phyloP scores from a whole-genome alignment of 2,329 filamentous ascomycete species.

The Zasmidium angulare region DNA sequence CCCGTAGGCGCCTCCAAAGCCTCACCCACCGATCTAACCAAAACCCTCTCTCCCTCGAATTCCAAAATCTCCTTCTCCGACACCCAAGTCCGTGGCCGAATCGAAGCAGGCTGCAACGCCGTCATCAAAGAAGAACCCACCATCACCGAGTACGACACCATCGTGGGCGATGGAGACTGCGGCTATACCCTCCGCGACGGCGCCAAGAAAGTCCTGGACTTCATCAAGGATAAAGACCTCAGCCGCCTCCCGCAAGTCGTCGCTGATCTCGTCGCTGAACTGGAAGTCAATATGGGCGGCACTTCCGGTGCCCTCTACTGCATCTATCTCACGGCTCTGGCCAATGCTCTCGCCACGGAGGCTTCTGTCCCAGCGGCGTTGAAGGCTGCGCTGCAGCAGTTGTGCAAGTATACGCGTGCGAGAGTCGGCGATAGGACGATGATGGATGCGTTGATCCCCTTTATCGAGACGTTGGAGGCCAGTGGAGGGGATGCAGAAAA shows the following conservation, averaged over 20 bases:
- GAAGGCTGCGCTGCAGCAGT: constrained; percentile 27
- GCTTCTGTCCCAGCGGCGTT: constrained; percentile 26
- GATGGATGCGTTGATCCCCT: constrained; percentile 39
- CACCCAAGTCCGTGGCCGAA: constrained; percentile 27
- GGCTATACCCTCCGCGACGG: constrained; percentile 38
- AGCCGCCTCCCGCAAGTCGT: constrained; percentile 27
- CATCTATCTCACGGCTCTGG: constrained; percentile 36
- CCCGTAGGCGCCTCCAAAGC: constrained; percentile 12
- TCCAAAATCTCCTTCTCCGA: constrained; percentile 31
- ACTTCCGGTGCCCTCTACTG: constrained; percentile 38
- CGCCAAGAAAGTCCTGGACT: constrained; percentile 35
- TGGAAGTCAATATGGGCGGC: constrained; percentile 39
- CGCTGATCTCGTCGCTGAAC: constrained; percentile 31
- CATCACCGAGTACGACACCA: constrained; percentile 39
- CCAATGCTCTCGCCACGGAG: constrained; percentile 27
- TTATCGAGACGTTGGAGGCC: constrained; percentile 28
- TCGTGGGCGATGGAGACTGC: constrained; percentile 39
- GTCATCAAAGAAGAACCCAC: constrained; percentile 36
- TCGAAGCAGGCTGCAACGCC: constrained; percentile 34
- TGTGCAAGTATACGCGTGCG: constrained; percentile 37
- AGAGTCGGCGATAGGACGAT: constrained; percentile 37
- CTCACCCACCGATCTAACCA: constrained; percentile 9
- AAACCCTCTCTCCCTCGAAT: constrained; percentile 17
- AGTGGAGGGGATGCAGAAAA: constrained; percentile 22
- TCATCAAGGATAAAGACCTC: constrained; percentile 33